Evolutionary conservation across 805 yeast species (phyloP).

Genomic region (Grigorovia yakushimaensis): DNA sequence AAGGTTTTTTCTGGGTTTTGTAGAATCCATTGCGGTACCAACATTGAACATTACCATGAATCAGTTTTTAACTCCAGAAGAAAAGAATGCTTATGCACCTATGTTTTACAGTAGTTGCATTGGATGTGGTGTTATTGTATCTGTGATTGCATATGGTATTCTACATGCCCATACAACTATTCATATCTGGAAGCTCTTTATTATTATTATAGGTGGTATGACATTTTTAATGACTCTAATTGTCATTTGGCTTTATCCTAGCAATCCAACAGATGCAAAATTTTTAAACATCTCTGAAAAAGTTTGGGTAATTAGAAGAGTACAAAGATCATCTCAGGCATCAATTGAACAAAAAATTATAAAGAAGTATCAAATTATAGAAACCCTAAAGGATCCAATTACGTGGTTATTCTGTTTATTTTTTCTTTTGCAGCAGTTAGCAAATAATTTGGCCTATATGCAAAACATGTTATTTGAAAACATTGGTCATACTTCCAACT

Average conservation of each 20-base stretch:
- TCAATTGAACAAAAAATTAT: constrained; percentile 38
- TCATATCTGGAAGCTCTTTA: constrained; percentile 44
- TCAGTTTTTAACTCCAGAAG: constrained; percentile 39
- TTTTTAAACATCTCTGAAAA: constrained; percentile 41
- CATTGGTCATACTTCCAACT: constrained; percentile 34
- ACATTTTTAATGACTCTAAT: constrained; percentile 34
- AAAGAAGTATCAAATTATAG: constrained; percentile 41
- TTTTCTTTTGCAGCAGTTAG: constrained; percentile 38
- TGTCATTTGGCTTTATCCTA: constrained; percentile 39
- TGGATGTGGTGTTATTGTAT: constrained; percentile 43
- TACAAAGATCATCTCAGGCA: constrained; percentile 32
- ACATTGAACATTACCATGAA: constrained; percentile 38
- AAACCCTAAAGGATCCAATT: constrained; percentile 40
- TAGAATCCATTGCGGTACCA: constrained; percentile 38
- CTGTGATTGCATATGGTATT: constrained; percentile 38
- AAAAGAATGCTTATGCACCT: constrained; percentile 44
- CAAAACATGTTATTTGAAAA: constrained; percentile 39
- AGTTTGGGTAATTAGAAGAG: constrained; percentile 40
- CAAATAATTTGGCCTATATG: constrained; percentile 45
- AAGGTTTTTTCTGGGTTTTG: constrained; percentile 44
- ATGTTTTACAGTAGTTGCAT: constrained; percentile 43
- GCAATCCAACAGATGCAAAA: constrained; percentile 44
- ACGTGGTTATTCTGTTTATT: constrained; percentile 36
- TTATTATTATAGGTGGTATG: constrained; percentile 46
- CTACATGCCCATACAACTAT: constrained; percentile 19